These are phyloP conservation scores for Penicillium canariense DNA, from an alignment of 495 filamentous ascomycete species.

Conservation along the genomic window DNA sequence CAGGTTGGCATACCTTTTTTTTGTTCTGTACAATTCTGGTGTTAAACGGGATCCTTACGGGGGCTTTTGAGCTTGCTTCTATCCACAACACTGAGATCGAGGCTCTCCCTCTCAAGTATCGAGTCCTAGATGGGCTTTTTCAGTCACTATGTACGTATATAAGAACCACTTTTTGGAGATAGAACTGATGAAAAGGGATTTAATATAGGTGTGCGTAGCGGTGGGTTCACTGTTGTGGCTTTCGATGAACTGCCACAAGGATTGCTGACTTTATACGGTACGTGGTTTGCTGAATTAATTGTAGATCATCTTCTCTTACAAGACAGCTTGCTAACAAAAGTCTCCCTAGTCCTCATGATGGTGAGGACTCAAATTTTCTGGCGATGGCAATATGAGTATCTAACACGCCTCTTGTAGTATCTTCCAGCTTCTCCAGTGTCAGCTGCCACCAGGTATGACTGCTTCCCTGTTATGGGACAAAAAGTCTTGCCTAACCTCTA, in stretches of 20 bases:
- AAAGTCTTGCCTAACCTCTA: background rate
- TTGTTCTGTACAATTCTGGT: constrained; percentile 64
- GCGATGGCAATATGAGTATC: constrained; percentile 7
- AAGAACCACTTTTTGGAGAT: background rate
- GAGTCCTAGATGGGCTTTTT: constrained; percentile 74
- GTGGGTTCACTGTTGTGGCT: constrained; percentile 76
- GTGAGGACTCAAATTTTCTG: constrained; percentile 15
- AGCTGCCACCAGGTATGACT: constrained; percentile 47
- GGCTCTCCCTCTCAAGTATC: constrained; percentile 50
- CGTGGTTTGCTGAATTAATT: background rate
- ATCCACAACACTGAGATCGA: constrained; percentile 62
- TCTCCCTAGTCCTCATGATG: constrained; percentile 70
- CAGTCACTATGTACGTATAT: constrained; percentile 56
- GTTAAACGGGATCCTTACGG: constrained; percentile 78
- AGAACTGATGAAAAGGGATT: constrained; percentile 6
- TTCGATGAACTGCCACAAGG: constrained; percentile 67
- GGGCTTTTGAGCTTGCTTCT: constrained; percentile 72
- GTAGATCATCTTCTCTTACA: background rate
- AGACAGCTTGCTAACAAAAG: constrained; percentile 15
- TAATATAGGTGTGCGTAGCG: constrained; percentile 63
- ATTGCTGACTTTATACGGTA: constrained; percentile 68
- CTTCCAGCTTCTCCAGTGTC: constrained; percentile 56
- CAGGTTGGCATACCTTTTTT: constrained; percentile 73
- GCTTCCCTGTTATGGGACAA: background rate
- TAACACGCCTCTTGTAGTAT: constrained; percentile 43